Evolutionary conservation across 495 filamentous ascomycete genomes (phyloP), one percentile per base, ranked within the genome.

Genomic region (Hypoxylon subgilvum): DNA sequence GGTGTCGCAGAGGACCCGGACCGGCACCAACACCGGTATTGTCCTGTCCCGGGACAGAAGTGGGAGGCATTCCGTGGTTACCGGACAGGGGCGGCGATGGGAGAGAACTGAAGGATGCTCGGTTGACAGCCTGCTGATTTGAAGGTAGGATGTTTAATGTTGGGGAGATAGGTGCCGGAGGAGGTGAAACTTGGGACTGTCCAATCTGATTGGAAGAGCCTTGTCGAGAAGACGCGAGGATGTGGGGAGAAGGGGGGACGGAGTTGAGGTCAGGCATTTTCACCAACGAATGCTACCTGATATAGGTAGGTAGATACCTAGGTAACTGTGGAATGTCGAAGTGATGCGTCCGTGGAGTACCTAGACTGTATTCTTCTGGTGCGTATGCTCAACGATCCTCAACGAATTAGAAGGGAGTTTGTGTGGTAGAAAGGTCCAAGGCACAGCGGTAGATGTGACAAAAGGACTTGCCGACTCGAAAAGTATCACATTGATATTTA

Each of bases 1-100:
- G 91, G 61, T 93, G 91, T 62, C 92, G 85, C 58, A 91, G 52
- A 55, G 83, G 91, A 14, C 81, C 91, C 72, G 87, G 86, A 2
- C 84, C 85, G 17, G 77, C 67, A 40, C 80, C 83, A 32, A 84
- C 80, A 13, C 80, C 82, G 3, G 78, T 79, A 61, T 85, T 79
- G 22, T 87, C 84, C 53, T 73, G 69, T 6, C 67, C 40, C 8
- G 66, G 57, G 21, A 47, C 69, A 44, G 70, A 59, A n/a, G 52
- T 51, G 13, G 27, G 56, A 46, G 51, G 40, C 63, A 75, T 70
- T 34, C 72, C 71, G n/a, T 67, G 55, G 22, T 75, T 57, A 30
- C 74, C 78, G 60, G 81, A 78, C 32, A 73, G 65, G 66, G 82
- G 79, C 16, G 70, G 74, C 32, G 79, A 77, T 10, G 79, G 78